Conservation (phyloP, 1,284 basidiomycete genomes). For the Lentinula novae-zelandiae region DNA sequence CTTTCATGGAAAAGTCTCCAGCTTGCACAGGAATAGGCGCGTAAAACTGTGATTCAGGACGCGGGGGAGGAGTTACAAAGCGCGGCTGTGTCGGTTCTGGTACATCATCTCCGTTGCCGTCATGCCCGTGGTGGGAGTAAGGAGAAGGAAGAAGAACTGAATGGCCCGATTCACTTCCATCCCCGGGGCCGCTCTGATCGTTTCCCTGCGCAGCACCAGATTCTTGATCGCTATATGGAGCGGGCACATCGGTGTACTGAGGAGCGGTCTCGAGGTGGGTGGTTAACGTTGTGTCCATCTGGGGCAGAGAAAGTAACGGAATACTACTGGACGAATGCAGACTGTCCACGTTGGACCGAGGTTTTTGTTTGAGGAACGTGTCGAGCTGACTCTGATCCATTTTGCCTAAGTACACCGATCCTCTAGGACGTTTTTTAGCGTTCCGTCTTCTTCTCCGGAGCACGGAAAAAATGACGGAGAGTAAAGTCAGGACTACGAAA, state of each 20-base stretch:
- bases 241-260: background rate
- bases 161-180: background rate
- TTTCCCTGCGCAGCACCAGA: background rate
- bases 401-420: slow-evolving; percentile 17
- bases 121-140: slow-evolving; percentile 13
- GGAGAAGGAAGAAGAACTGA: slow-evolving; percentile 11
- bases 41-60: background rate
- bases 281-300: background rate
- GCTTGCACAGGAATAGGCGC: background rate
- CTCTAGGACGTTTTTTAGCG: slow-evolving; percentile 18
- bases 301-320: slow-evolving; percentile 1
- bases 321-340: background rate
- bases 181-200: background rate
- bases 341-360: background rate
- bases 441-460: slow-evolving; percentile 19
- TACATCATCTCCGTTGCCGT: background rate
- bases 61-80: background rate
- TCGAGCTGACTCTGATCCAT: slow-evolving; percentile 1
- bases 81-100: background rate
- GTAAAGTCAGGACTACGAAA: background rate
- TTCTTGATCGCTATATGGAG: background rate
- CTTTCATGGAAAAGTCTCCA: slow-evolving; percentile 5
- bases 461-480: slow-evolving; percentile 20
- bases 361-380: background rate
- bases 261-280: background rate